These are phyloP conservation scores for Aspergillus aculeatinus DNA, from an alignment of 2,329 filamentous ascomycete genomes.

Conservation along the genomic window DNA sequence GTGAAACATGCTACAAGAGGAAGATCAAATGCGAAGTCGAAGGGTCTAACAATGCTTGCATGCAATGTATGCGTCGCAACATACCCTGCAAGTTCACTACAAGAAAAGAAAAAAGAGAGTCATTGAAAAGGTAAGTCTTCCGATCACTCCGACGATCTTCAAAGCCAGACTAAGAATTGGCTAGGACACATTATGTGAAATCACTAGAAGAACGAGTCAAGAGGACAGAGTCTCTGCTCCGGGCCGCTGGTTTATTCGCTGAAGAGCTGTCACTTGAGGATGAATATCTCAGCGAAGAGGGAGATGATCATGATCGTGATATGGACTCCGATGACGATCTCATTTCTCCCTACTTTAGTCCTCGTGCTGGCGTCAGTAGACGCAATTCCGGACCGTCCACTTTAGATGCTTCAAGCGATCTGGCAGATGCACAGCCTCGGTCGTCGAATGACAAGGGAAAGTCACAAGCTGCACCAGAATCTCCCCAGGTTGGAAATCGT, in stretches of 20 bases:
- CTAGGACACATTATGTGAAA: conserved; percentile 87
- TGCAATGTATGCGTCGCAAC: conserved; percentile 92
- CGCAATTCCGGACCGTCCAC: conserved; percentile 1
- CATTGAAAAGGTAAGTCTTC: conserved; percentile 73
- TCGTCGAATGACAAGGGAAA: background rate
- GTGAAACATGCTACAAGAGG: conserved; percentile 86
- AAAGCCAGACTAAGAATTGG: conserved; percentile 6
- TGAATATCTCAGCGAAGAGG: conserved; percentile 22
- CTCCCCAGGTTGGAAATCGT: conserved; percentile 33
- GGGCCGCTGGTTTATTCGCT: conserved; percentile 76
- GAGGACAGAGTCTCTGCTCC: conserved; percentile 82
- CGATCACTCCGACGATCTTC: background rate
- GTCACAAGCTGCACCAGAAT: background rate
- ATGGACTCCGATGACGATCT: conserved; percentile 42
- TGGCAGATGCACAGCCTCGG: background rate
- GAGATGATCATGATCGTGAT: conserved; percentile 19
- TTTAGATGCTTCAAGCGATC: conserved; percentile 1
- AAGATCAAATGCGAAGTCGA: conserved; percentile 93
- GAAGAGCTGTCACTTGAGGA: conserved; percentile 68
- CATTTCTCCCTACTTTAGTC: conserved; percentile 31
- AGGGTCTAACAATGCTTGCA: conserved; percentile 67
- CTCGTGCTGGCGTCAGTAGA: conserved; percentile 1
- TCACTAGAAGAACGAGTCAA: conserved; percentile 87
- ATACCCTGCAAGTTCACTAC: conserved; percentile 90
- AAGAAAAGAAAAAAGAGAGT: conserved; percentile 88